These are phyloP conservation scores for Phoenix roebelenii DNA, from an alignment of 176 grass and related monocot species.

Conservation along the genomic window DNA sequence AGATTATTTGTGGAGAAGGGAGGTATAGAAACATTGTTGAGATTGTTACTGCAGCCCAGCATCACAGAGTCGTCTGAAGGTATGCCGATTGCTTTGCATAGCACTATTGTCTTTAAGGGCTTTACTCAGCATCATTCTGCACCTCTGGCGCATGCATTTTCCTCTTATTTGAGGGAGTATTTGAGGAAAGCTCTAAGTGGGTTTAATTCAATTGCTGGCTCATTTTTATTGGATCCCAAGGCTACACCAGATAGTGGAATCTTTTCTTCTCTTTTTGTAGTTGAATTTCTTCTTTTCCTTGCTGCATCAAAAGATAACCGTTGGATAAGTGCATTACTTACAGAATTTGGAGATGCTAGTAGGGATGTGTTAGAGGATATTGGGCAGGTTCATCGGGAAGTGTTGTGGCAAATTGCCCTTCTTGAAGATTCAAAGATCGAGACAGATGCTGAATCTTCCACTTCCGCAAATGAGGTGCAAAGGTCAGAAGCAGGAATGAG, in stretches of 20 bases:
- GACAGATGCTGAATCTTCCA: slow-evolving; percentile 32
- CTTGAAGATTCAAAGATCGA: slow-evolving; percentile 68
- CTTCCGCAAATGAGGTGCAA: slow-evolving; percentile 43
- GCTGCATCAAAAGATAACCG: slow-evolving; percentile 91
- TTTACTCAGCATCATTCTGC: slow-evolving; percentile 94
- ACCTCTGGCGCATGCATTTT: slow-evolving; percentile 89
- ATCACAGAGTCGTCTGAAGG: slow-evolving; percentile 97
- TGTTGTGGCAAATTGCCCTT: slow-evolving; percentile 63
- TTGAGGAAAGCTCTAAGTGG: slow-evolving; percentile 64
- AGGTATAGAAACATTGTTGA: slow-evolving; percentile 70
- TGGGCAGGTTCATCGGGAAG: slow-evolving; percentile 70
- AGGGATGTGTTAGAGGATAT: slow-evolving; percentile 87
- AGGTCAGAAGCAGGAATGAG: slow-evolving; percentile 29
- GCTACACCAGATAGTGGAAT: slow-evolving; percentile 33
- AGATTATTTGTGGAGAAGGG: slow-evolving; percentile 94
- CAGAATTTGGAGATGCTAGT: slow-evolving; percentile 81
- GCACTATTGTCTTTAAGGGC: slow-evolving; percentile 94
- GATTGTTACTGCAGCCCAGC: slow-evolving; percentile 76
- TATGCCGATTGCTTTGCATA: slow-evolving; percentile 99
- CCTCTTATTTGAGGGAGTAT: slow-evolving; percentile 65
- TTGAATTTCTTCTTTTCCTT: slow-evolving; percentile 94
- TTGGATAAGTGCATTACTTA: slow-evolving; percentile 87
- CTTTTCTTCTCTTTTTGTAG: slow-evolving; percentile 69
- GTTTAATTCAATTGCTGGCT: slow-evolving; percentile 46
- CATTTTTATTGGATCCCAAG: slow-evolving; percentile 25